phyloP scores from a whole-genome alignment of 2,329 filamentous ascomycete species.

The Aspergillus brasiliensis region DNA sequence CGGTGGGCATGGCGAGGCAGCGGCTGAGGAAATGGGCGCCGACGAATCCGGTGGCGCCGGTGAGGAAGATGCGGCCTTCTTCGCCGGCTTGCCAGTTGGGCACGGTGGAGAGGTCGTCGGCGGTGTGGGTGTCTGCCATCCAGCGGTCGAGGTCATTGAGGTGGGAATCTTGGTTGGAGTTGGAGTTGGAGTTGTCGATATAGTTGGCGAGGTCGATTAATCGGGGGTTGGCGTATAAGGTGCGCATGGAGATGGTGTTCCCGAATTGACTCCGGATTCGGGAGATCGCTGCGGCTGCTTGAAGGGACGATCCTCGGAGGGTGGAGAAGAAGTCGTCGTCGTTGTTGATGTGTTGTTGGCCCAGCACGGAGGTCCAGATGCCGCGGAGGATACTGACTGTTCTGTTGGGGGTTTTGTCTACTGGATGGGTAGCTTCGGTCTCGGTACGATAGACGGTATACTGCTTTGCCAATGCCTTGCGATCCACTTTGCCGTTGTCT shows the following conservation, averaged over 20 bases:
- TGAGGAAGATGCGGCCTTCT: conserved; percentile 50
- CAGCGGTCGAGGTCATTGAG: conserved; percentile 6
- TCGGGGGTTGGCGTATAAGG: conserved; percentile 4
- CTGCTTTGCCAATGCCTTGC: conserved; percentile 17
- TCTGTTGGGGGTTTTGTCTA: background rate
- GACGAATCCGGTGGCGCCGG: conserved; percentile 83
- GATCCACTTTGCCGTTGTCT: conserved; percentile 67
- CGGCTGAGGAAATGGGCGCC: conserved; percentile 74
- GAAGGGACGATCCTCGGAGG: conserved; percentile 12
- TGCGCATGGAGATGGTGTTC: conserved; percentile 11
- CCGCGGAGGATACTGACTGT: background rate
- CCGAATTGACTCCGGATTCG: background rate
- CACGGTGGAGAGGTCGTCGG: background rate
- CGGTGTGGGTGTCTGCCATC: background rate
- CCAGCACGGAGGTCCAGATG: conserved; percentile 12
- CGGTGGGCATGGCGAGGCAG: conserved; percentile 58
- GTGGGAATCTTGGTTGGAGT: conserved; percentile 9
- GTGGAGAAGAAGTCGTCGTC: conserved; percentile 12
- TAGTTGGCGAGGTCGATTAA: conserved; percentile 3
- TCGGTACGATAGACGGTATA: background rate
- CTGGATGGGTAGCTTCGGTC: background rate
- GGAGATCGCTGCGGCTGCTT: conserved; percentile 9
- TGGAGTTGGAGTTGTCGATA: conserved; percentile 4
- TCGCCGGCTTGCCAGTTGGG: conserved; percentile 6
- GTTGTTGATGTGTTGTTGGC: background rate